Evolutionary conservation across 1,284 basidiomycete genomes (phyloP).

Genomic region (Marasmius sp.): DNA sequence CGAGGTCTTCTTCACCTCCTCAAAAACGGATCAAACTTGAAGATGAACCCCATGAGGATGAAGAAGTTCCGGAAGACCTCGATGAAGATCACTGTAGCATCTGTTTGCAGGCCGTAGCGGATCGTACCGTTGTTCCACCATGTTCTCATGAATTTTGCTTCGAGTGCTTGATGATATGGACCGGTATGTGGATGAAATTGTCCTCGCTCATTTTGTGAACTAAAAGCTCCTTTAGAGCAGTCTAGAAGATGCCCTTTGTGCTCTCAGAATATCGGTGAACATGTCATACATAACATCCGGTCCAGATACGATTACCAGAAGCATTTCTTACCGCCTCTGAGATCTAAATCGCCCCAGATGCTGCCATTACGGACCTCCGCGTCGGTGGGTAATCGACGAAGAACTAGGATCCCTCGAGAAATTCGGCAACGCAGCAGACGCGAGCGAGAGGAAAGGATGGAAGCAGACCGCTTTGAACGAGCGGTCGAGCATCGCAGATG

Average conservation of each 20-base stretch:
- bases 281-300: constrained; percentile 79
- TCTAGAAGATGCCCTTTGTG: constrained; percentile 83
- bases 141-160: constrained; percentile 92
- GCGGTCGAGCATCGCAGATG: constrained; percentile 52
- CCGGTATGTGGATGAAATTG: constrained; percentile 50
- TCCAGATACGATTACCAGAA: constrained; percentile 80
- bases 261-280: constrained; percentile 68
- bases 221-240: constrained; percentile 46
- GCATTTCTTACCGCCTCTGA: constrained; percentile 72
- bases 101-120: constrained; percentile 74
- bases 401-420: constrained; percentile 35
- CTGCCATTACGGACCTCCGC: constrained; percentile 27
- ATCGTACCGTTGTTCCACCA: constrained; percentile 74
- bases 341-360: constrained; percentile 46
- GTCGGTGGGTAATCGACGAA: constrained; percentile 25
- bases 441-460: constrained; percentile 51
- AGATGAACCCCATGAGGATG: constrained; percentile 7
- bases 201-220: background rate
- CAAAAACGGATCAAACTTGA: constrained; percentile 32
- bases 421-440: constrained; percentile 58
- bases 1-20: constrained; percentile 15
- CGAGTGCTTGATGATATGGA: constrained; percentile 82
- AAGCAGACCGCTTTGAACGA: constrained; percentile 62
- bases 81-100: constrained; percentile 51
- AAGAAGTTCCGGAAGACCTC: constrained; percentile 12